Base-by-base conservation (phyloP, 2,329 filamentous ascomycete species). In the Setomelanomma holmii region DNA sequence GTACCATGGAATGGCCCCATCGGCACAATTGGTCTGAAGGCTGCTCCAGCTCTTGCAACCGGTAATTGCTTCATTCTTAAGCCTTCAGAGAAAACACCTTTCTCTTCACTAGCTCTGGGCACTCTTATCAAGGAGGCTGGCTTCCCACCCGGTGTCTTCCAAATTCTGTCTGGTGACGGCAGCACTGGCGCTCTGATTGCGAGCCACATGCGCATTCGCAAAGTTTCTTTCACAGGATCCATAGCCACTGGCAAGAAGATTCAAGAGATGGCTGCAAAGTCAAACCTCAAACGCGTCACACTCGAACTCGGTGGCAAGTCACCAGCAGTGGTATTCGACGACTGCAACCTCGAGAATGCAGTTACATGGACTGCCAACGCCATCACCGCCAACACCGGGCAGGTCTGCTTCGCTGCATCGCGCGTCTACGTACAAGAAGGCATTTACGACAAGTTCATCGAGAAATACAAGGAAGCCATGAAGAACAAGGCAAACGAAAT, bases 251-350 rank as follows among this genome's bases (percentile, higher is more conserved):
- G 77, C 5, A 76, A 75, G 51, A 72, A 73, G 36, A 75, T 79
- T 42, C 71, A 76, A 47, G 67, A 74, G 42, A 72, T 74, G 52
- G 75, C 76, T 4, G 72, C 75, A 3, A 72, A 74, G 20, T 74
- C 66, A 1, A 78, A 79, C 45, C 61, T 79, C 5, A 79, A 79
- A 64, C 66, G 72, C 17, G 73, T 79, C 4, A 78, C 74, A 0
- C 71, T 79, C 11, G 77, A 79, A 53, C 67, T 78, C 1, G 77
- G 77, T 16, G 78, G 78, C 14, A 80, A 80, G 56, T 74, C 68
- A 7, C 78, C 78, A 0, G 73, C 73, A 1, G 65, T 80, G 4
- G 68, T 80, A 5, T 80, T 80, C 51, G 75, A 78, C 24, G 78
- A 80, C 56, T 67, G 63, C 14, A 71, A 79, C 55, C 62, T 80